A percentile compares a stretch with the other conserved stretches of the same genome.
These are phyloP conservation scores for Psilocybe cubensis DNA, from an alignment of 768 basidiomycete species.

Conservation along the genomic window DNA sequence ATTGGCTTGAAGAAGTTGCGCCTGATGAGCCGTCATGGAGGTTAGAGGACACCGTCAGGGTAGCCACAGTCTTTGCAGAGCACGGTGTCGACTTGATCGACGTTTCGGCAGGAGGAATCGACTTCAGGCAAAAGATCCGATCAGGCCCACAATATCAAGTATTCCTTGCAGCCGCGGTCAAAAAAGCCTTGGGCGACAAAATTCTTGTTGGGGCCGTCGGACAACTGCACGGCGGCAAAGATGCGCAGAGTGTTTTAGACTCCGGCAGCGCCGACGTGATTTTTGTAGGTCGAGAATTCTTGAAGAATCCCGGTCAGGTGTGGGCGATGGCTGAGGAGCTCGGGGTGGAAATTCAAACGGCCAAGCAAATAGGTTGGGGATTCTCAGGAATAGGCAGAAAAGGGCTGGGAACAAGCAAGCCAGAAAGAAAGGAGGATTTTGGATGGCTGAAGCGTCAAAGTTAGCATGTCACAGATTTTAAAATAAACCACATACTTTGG, in stretches of 20 bases:
- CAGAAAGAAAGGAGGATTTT: background rate
- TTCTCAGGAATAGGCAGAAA: conserved; percentile 41
- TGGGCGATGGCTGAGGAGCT: conserved; percentile 61
- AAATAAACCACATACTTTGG: no score
- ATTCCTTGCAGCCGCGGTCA: conserved; percentile 54
- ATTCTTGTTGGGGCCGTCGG: conserved; percentile 55
- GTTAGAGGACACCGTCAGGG: conserved; percentile 64
- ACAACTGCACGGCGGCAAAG: conserved; percentile 51
- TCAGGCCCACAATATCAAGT: conserved; percentile 53
- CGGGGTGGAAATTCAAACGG: conserved; percentile 49
- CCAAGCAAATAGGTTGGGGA: conserved; percentile 61
- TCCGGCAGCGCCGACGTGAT: conserved; percentile 63
- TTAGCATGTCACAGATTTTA: background rate
- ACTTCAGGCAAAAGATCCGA: conserved; percentile 41
- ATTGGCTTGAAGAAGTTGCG: conserved; percentile 66
- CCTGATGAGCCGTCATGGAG: conserved; percentile 71
- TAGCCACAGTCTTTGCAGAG: conserved; percentile 60
- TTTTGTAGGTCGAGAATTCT: conserved; percentile 55
- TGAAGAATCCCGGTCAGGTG: conserved; percentile 59
- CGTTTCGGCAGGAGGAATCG: conserved; percentile 67
- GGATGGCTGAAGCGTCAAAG: background rate
- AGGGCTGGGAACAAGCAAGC: background rate
- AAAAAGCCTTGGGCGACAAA: conserved; percentile 38
- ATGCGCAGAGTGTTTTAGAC: conserved; percentile 62
- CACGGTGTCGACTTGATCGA: conserved; percentile 80